phyloP scores from a whole-genome alignment of 352 stramenopile species.

The Globisporangium yorkense region DNA sequence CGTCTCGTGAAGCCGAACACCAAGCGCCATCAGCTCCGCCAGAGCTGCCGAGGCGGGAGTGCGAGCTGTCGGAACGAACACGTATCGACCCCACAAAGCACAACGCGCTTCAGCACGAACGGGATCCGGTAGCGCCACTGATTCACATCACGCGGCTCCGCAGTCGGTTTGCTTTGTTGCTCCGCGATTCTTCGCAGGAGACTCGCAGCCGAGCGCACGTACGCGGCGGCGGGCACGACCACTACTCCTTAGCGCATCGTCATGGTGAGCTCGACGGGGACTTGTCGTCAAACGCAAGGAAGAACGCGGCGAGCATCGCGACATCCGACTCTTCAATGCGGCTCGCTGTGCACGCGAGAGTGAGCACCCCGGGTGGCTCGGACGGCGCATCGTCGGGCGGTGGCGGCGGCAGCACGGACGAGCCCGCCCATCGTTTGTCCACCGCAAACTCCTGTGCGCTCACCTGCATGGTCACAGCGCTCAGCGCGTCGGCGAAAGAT shows the following conservation, averaged over 20 bases:
- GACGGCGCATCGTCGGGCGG: neutral
- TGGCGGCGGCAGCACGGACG: neutral
- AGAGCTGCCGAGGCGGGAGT: neutral
- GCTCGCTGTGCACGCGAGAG: neutral
- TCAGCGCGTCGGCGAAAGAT: neutral
- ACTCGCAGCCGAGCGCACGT: neutral
- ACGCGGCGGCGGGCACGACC: neutral
- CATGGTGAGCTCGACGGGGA: neutral
- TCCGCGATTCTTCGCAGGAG: neutral
- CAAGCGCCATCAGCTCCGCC: neutral
- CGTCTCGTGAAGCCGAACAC: neutral
- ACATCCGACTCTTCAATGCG: neutral
- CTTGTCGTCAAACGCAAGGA: neutral
- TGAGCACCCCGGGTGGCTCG: neutral
- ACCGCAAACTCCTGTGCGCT: neutral
- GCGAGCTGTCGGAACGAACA: neutral
- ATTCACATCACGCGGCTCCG: neutral
- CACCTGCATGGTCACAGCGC: neutral
- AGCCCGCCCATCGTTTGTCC: neutral
- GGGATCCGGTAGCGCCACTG: conserved; percentile 1
- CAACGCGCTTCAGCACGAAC: neutral
- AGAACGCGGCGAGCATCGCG: conserved; percentile 1
- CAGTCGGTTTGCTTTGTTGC: neutral
- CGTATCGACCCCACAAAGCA: neutral
- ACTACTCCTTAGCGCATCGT: neutral